Percentiles rank a stretch among this genome's conserved stretches.
Conservation (phyloP, 257 asterid genomes). For the Thymus mandschuricus region DNA sequence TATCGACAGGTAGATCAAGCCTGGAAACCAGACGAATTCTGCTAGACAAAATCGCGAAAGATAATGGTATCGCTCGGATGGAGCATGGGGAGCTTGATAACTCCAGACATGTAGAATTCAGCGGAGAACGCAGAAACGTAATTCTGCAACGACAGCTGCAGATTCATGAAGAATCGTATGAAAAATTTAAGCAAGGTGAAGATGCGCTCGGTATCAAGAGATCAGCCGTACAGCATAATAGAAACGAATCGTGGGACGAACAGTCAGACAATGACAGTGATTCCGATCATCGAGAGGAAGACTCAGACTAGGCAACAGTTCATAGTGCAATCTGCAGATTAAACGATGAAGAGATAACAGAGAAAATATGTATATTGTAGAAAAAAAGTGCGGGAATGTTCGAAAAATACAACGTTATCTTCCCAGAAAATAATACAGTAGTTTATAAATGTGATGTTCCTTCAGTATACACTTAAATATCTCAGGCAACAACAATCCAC, state of each 20-base stretch:
- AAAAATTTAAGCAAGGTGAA: neutral
- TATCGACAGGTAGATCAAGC: slow-evolving; percentile 40
- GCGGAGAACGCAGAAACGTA: neutral
- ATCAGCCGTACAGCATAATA: slow-evolving; percentile 20
- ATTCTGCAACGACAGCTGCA: neutral
- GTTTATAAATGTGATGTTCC: too few species aligned
- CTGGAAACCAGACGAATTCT: slow-evolving; percentile 36
- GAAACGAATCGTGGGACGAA: slow-evolving; percentile 1
- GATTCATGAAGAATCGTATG: neutral
- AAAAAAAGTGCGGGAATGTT: too few species aligned
- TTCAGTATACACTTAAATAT: too few species aligned
- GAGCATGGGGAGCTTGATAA: slow-evolving; percentile 12
- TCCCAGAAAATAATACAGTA: too few species aligned
- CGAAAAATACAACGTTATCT: too few species aligned
- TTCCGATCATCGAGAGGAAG: too few species aligned
- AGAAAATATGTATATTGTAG: too few species aligned
- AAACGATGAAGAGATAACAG: too few species aligned
- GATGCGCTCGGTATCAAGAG: neutral
- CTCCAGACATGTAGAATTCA: neutral
- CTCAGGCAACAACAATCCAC: neutral
- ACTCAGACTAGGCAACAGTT: too few species aligned
- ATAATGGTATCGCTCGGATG: slow-evolving; percentile 37
- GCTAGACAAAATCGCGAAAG: slow-evolving; percentile 40
- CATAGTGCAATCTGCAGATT: too few species aligned
- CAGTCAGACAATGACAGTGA: neutral